phyloP scores from a whole-genome alignment of 768 basidiomycete species.

The Suillus subluteus region DNA sequence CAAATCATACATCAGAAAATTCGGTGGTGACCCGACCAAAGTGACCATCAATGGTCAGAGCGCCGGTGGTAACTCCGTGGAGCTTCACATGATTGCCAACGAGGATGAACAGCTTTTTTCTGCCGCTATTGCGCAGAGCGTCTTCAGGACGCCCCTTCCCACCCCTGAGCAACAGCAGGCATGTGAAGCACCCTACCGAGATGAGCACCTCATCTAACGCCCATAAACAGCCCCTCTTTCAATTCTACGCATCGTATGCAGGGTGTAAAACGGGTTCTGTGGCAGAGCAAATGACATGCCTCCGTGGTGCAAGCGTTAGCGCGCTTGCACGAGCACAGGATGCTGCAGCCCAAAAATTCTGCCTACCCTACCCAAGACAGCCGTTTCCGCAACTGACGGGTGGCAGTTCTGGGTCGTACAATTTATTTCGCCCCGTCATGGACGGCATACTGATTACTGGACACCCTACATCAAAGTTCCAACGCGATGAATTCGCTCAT shows the following conservation, averaged over 20 bases:
- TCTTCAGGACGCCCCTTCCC: slow-evolving; percentile 56
- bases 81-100: slow-evolving; percentile 59
- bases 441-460: slow-evolving; percentile 57
- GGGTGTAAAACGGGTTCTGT: slow-evolving; percentile 50
- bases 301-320: slow-evolving; percentile 54
- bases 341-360: slow-evolving; percentile 37
- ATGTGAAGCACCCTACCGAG: slow-evolving; percentile 14
- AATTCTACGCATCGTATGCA: slow-evolving; percentile 52
- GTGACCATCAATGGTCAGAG: slow-evolving; percentile 65
- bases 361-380: slow-evolving; percentile 2
- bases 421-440: slow-evolving; percentile 54
- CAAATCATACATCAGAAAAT: slow-evolving; percentile 39
- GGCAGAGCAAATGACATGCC: slow-evolving; percentile 44
- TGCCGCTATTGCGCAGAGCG: slow-evolving; percentile 65
- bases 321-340: slow-evolving; percentile 61
- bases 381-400: slow-evolving; percentile 11
- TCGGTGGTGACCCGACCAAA: slow-evolving; percentile 42
- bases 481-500: slow-evolving; percentile 46
- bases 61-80: slow-evolving; percentile 58
- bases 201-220: neutral
- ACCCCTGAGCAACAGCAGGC: slow-evolving; percentile 57
- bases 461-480: slow-evolving; percentile 51
- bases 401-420: slow-evolving; percentile 45
- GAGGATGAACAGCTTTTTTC: slow-evolving; percentile 47
- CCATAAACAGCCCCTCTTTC: slow-evolving; percentile 49